Percentiles rank a stretch among this genome's conserved stretches.
These are phyloP conservation scores for Houttuynia cordata DNA, from an alignment of 164 flowering plant genomes.

Conservation along the genomic window DNA sequence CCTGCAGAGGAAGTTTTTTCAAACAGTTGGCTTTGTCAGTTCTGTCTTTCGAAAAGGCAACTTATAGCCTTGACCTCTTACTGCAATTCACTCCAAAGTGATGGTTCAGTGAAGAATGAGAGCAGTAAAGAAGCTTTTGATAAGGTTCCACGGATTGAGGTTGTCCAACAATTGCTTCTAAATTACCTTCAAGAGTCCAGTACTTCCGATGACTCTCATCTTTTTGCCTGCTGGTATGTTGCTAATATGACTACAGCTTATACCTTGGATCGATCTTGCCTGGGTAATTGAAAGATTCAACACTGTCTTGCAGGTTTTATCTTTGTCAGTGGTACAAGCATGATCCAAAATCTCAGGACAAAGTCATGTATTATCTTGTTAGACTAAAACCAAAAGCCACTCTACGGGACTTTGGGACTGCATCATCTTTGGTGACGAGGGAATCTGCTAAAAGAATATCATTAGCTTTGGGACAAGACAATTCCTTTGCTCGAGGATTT, in stretches of 20 bases:
- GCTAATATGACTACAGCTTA: background rate
- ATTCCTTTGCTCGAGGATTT: slow-evolving; percentile 87
- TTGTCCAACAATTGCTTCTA: slow-evolving; percentile 80
- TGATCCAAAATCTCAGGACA: slow-evolving; percentile 60
- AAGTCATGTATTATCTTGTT: slow-evolving; percentile 47
- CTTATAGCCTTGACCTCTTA: slow-evolving; percentile 56
- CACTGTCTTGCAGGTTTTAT: slow-evolving; percentile 64
- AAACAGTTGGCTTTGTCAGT: slow-evolving; percentile 49
- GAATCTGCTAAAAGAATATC: slow-evolving; percentile 65
- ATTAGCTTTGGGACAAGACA: slow-evolving; percentile 66
- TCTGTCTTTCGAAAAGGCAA: slow-evolving; percentile 72
- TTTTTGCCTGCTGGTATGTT: slow-evolving; percentile 84
- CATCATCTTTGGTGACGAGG: slow-evolving; percentile 47
- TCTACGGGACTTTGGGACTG: slow-evolving; percentile 47
- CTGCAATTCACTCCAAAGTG: slow-evolving; percentile 47
- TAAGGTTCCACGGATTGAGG: slow-evolving; percentile 39
- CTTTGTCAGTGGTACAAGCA: slow-evolving; percentile 93
- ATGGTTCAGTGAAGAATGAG: slow-evolving; percentile 18
- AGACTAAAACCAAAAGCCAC: slow-evolving; percentile 59
- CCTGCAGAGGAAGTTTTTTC: slow-evolving; percentile 41
- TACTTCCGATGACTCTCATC: slow-evolving; percentile 62
- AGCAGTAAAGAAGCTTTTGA: slow-evolving; percentile 25
- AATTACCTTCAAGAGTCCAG: slow-evolving; percentile 70
- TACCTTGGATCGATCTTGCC: background rate
- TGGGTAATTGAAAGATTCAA: background rate